Percentiles rank a stretch among this genome's conserved stretches.
Evolutionary conservation across 352 stramenopile species (phyloP).

Genomic region (Pythium grandisporangium): DNA sequence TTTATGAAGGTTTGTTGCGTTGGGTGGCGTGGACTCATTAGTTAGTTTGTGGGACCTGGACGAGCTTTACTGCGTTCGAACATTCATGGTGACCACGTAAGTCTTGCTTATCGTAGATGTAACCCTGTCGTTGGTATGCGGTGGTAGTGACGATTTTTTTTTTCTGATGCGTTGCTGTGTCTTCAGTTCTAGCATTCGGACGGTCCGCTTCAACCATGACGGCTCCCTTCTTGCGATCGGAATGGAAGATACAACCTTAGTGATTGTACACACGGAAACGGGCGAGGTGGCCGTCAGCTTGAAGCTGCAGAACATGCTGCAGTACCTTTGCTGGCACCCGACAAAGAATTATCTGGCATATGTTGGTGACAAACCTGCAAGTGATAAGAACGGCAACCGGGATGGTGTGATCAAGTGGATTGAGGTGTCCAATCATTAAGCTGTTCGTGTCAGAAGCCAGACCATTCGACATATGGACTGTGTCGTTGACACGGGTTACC

Average conservation of each 20-base stretch:
- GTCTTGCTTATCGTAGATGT: no score
- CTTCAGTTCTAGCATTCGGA: constrained; percentile 74
- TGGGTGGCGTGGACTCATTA: constrained; percentile 78
- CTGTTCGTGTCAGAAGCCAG: no score
- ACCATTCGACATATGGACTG: no score
- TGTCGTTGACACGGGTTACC: no score
- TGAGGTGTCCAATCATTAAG: no score
- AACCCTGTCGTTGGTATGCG: no score
- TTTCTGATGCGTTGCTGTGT: no score
- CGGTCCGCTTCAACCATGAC: constrained; percentile 71
- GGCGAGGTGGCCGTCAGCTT: constrained; percentile 48
- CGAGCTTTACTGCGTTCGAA: constrained; percentile 80
- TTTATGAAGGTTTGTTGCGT: constrained; percentile 40
- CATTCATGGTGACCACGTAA: constrained; percentile 74
- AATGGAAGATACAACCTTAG: constrained; percentile 63
- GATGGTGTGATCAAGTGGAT: constrained; percentile 83
- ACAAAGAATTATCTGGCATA: constrained; percentile 78
- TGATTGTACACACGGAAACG: constrained; percentile 56
- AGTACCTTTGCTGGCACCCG: constrained; percentile 80
- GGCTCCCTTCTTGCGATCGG: constrained; percentile 64
- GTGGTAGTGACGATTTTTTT: no score
- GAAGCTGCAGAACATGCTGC: constrained; percentile 54
- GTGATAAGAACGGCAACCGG: constrained; percentile 72
- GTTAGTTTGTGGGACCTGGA: constrained; percentile 82
- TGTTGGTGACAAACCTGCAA: constrained; percentile 68